These are phyloP conservation scores for Corymbia maculata DNA, from an alignment of 345 rosid species.

Conservation along the genomic window DNA sequence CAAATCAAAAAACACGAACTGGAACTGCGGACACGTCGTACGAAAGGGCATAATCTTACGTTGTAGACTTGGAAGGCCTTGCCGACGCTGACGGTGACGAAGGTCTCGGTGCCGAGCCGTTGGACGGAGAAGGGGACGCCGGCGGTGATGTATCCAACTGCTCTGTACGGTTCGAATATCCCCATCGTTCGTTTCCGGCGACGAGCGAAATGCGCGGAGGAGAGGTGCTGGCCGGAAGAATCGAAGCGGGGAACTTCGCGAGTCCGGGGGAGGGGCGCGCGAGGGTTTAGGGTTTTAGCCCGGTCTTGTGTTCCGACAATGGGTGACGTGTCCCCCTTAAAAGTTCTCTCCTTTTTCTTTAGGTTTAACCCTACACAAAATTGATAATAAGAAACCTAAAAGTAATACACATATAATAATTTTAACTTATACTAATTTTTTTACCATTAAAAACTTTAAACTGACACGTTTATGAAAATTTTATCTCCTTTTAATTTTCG, in stretches of 20 bases:
- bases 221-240: neutral
- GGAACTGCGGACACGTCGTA: neutral
- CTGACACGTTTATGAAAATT: accelerated
- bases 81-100: slow-evolving; percentile 84
- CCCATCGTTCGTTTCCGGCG: slow-evolving; percentile 40
- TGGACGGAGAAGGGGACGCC: slow-evolving; percentile 82
- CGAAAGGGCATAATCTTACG: neutral
- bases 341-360: no score
- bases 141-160: slow-evolving; percentile 79
- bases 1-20: neutral
- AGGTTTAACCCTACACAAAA: no score
- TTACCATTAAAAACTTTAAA: accelerated
- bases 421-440: no score
- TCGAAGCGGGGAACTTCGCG: neutral
- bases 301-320: neutral
- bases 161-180: slow-evolving; percentile 86
- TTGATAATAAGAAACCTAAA: no score
- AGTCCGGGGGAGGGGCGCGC: neutral
- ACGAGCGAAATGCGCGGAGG: neutral
- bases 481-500: accelerated
- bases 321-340: neutral
- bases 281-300: neutral
- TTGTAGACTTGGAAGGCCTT: slow-evolving; percentile 92
- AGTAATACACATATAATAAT: no score
- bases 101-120: slow-evolving; percentile 82